These are phyloP conservation scores for Mycena kentingensis DNA, from an alignment of 768 basidiomycete species.

Conservation along the genomic window DNA sequence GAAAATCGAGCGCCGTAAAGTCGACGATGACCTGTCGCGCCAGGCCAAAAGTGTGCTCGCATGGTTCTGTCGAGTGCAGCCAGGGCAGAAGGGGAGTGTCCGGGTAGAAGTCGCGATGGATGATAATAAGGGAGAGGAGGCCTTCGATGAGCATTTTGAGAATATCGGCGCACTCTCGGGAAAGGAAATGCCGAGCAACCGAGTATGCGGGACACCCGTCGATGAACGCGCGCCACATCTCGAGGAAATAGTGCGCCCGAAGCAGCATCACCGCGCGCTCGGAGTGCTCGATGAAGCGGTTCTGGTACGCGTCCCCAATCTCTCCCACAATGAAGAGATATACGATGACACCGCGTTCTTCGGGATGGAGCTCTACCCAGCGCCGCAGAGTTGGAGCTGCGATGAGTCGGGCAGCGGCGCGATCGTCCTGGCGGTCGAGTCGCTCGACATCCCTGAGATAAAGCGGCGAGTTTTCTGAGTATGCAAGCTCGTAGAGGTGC, in stretches of 20 bases:
- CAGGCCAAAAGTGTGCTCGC: constrained; percentile 38
- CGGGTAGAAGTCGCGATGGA: constrained; percentile 38
- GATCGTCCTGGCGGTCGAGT: constrained; percentile 47
- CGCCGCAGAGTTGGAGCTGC: constrained; percentile 34
- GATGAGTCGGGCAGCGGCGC: constrained; percentile 42
- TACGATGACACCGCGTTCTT: constrained; percentile 28
- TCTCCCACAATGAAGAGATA: constrained; percentile 46
- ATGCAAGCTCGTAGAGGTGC: constrained; percentile 24
- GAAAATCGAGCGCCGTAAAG: constrained; percentile 36
- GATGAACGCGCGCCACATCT: constrained; percentile 31
- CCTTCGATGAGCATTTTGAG: constrained; percentile 32
- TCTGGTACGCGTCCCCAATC: constrained; percentile 42
- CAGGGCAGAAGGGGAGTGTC: constrained; percentile 38
- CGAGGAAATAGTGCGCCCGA: constrained; percentile 33
- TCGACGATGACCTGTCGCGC: constrained; percentile 33
- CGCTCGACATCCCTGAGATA: constrained; percentile 38
- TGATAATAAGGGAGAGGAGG: constrained; percentile 31
- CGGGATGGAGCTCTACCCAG: constrained; percentile 27
- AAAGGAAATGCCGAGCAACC: constrained; percentile 30
- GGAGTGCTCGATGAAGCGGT: constrained; percentile 26
- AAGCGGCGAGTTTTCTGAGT: constrained; percentile 20
- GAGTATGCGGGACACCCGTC: constrained; percentile 21
- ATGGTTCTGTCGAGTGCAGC: constrained; percentile 35
- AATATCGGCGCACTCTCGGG: constrained; percentile 38
- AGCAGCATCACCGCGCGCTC: constrained; percentile 34